Evolutionary conservation across 306 rosid genomes (phyloP).

Genomic region (Medicago arabica): DNA sequence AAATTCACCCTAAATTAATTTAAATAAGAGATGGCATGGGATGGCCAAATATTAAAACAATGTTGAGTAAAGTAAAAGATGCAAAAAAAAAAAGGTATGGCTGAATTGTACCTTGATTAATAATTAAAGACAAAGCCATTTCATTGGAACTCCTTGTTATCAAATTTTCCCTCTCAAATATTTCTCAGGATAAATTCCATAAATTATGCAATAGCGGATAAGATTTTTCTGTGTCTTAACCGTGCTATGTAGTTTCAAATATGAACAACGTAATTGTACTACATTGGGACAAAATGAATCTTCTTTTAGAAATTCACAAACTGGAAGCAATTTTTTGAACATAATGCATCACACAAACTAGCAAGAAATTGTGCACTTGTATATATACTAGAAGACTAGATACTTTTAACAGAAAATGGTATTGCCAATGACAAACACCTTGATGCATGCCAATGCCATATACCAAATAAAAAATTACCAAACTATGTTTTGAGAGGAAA

Average conservation of each 20-base stretch:
- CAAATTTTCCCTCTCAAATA: not conserved
- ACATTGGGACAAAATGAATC: not conserved
- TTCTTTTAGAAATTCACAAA: not conserved
- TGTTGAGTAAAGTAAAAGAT: too few relatives aligned
- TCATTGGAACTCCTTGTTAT: too few relatives aligned
- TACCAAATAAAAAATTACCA: slow-evolving; percentile 12
- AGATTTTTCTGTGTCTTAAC: not conserved
- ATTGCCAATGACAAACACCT: slow-evolving; percentile 8
- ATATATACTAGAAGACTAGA: not conserved
- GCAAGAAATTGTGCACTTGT: slow-evolving; percentile 6
- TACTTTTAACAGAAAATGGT: too few relatives aligned
- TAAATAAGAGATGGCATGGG: slow-evolving; percentile 7
- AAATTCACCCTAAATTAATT: slow-evolving; percentile 25
- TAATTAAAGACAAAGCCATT: too few relatives aligned
- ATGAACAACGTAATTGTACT: not conserved
- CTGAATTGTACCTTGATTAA: too few relatives aligned
- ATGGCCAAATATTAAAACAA: too few relatives aligned
- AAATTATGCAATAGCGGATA: not conserved
- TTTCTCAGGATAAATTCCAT: not conserved
- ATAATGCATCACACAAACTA: slow-evolving; percentile 11
- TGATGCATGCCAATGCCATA: slow-evolving; percentile 17
- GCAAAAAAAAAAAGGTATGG: too few relatives aligned
- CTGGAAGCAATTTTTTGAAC: not conserved
- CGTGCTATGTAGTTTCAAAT: slow-evolving; percentile 8
- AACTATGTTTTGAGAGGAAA: slow-evolving; percentile 4